phyloP scores from a whole-genome alignment of 208 protist species.

The Blastocrithidia nonstop region DNA sequence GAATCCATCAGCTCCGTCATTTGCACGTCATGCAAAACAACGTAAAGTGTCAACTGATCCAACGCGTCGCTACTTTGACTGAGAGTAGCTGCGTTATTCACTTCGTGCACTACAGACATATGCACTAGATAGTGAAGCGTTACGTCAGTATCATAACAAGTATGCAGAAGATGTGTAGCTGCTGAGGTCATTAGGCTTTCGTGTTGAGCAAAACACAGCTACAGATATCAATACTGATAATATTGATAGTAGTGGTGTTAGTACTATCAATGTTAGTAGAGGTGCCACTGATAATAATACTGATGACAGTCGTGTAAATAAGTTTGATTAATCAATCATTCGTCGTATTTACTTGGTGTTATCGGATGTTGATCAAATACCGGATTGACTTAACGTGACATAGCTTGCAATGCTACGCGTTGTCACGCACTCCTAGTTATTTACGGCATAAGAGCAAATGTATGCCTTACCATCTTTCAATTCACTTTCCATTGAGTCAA shows the following conservation, averaged over 20 bases:
- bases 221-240: no score
- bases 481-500: slow-evolving; percentile 19
- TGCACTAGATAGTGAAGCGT: slow-evolving; percentile 8
- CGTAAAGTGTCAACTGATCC: slow-evolving; percentile 9
- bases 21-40: slow-evolving; percentile 8
- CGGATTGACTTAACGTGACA: slow-evolving; percentile 18
- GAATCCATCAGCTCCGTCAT: slow-evolving; percentile 19
- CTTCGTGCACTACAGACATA: slow-evolving; percentile 17
- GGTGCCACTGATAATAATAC: no score
- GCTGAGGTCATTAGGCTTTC: slow-evolving; percentile 9
- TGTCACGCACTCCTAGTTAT: slow-evolving; percentile 21
- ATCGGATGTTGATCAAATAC: slow-evolving; percentile 17
- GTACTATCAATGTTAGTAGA: no score
- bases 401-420: slow-evolving; percentile 12
- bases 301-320: no score
- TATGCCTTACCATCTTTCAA: slow-evolving; percentile 17
- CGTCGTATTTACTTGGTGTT: slow-evolving; percentile 19
- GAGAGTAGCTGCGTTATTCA: slow-evolving; percentile 41
- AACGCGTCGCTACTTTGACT: slow-evolving; percentile 19
- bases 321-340: no score
- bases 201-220: slow-evolving; percentile 9
- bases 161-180: slow-evolving; percentile 8
- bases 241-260: slow-evolving; percentile 2
- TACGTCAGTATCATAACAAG: slow-evolving; percentile 11
- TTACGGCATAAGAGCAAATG: slow-evolving; percentile 10